Evolutionary conservation across 1,139 yeast species (phyloP).

Genomic region (Eremothecium gossypii): DNA sequence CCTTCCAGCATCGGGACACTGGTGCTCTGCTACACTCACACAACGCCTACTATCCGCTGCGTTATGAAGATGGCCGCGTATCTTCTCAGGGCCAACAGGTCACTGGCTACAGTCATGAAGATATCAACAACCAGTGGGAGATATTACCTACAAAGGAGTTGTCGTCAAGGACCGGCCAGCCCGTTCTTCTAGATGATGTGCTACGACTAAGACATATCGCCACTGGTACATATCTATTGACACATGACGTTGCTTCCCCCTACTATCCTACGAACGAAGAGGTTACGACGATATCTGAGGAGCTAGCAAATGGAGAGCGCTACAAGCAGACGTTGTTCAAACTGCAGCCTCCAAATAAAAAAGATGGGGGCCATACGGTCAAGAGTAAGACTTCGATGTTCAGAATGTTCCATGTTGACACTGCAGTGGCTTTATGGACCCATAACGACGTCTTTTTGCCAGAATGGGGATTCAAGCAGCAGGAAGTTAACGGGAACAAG

Average conservation of each 20-base stretch:
- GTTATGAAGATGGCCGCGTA: constrained; percentile 93
- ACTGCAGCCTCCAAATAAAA: constrained; percentile 52
- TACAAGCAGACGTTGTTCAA: constrained; percentile 74
- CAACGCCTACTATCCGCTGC: constrained; percentile 60
- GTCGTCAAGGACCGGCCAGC: constrained; percentile 36
- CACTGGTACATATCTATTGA: constrained; percentile 67
- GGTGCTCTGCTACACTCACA: constrained; percentile 78
- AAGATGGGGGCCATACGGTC: constrained; percentile 40
- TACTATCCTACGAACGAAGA: constrained; percentile 84
- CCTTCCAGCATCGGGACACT: constrained; percentile 71
- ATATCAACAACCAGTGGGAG: constrained; percentile 77
- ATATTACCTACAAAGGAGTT: constrained; percentile 54
- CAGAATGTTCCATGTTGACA: constrained; percentile 70
- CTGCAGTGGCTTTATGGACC: constrained; percentile 93
- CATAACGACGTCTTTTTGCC: constrained; percentile 76
- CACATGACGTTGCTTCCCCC: constrained; percentile 99
- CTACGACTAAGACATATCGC: constrained; percentile 75
- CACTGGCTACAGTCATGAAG: constrained; percentile 55
- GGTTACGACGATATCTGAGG: constrained; percentile 62
- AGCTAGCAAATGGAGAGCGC: constrained; percentile 45
- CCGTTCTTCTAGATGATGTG: constrained; percentile 52
- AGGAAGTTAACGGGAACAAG: constrained; percentile 92
- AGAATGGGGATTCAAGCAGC: constrained; percentile 89
- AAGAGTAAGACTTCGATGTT: constrained; percentile 64
- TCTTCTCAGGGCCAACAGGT: constrained; percentile 96